phyloP scores from a whole-genome alignment of 768 basidiomycete genomes.

The Nidula microcarpa region DNA sequence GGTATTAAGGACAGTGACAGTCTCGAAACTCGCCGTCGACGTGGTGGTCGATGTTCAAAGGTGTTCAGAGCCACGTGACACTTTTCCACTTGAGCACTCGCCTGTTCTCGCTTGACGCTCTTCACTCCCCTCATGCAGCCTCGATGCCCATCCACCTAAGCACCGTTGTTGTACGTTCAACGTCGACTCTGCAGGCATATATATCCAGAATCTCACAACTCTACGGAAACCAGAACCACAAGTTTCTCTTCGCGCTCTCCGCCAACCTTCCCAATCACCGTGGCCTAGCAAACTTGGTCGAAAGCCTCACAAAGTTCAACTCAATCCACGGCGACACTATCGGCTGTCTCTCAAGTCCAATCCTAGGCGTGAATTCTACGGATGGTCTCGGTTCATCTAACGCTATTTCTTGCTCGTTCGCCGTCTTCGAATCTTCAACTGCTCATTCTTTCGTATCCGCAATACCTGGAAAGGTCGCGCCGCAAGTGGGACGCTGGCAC shows the following conservation, averaged over 20 bases:
- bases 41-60: neutral
- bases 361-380: constrained; percentile 2
- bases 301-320: constrained; percentile 34
- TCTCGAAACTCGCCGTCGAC: neutral
- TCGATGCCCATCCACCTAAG: constrained; percentile 27
- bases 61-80: neutral
- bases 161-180: constrained; percentile 36
- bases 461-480: constrained; percentile 52
- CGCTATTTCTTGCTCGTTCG: constrained; percentile 53
- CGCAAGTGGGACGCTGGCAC: constrained; percentile 74
- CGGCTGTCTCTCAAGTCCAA: constrained; percentile 62
- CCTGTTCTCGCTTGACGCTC: neutral
- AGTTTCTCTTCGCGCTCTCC: constrained; percentile 50
- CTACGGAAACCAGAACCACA: constrained; percentile 26
- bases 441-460: constrained; percentile 59
- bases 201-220: constrained; percentile 22
- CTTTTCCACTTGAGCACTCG: neutral
- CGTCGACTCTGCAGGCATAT: constrained; percentile 28
- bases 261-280: constrained; percentile 28
- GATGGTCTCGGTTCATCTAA: constrained; percentile 3
- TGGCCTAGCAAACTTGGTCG: constrained; percentile 37
- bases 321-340: constrained; percentile 28
- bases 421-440: constrained; percentile 39
- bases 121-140: neutral
- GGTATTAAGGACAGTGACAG: neutral